Conservation (phyloP, 2,329 filamentous ascomycete species). For the Trematosphaeria pertusa region DNA sequence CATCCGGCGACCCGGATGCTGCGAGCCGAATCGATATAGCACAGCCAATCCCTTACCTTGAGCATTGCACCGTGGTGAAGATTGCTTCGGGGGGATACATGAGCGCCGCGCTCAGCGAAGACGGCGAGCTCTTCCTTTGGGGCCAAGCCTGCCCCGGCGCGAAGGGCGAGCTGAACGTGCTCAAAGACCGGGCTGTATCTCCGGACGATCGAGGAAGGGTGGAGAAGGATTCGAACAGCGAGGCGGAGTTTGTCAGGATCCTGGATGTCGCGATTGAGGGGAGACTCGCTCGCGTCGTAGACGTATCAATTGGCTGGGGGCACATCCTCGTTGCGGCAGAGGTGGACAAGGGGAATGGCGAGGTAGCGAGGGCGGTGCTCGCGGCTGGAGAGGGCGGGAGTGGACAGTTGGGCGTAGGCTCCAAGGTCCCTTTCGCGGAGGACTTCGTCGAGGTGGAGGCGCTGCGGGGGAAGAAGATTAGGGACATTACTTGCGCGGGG, state of each 20-base stretch:
- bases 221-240: slow-evolving; percentile 4
- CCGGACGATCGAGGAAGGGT: no score
- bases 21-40: slow-evolving; percentile 8
- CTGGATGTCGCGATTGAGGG: slow-evolving; percentile 31
- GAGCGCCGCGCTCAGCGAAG: slow-evolving; percentile 36
- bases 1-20: slow-evolving; percentile 6
- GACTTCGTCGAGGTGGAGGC: slow-evolving; percentile 29
- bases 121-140: slow-evolving; percentile 44
- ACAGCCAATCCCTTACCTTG: slow-evolving; percentile 31
- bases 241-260: slow-evolving; percentile 39
- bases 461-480: slow-evolving; percentile 26
- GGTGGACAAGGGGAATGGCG: slow-evolving; percentile 3
- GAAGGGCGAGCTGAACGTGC: slow-evolving; percentile 22
- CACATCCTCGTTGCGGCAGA: slow-evolving; percentile 38
- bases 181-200: no score
- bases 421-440: slow-evolving; percentile 16
- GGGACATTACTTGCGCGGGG: slow-evolving; percentile 28
- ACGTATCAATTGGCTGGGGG: slow-evolving; percentile 37
- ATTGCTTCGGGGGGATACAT: slow-evolving; percentile 41
- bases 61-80: slow-evolving; percentile 27
- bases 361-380: slow-evolving; percentile 24
- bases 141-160: slow-evolving; percentile 36
- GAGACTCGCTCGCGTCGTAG: slow-evolving; percentile 19
- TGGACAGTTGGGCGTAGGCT: slow-evolving; percentile 32
- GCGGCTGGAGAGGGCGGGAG: slow-evolving; percentile 31